A percentile compares a stretch with the other conserved stretches of the same genome.
Conservation (phyloP, 306 rosid species). For the Sphenostylis stenocarpa region DNA sequence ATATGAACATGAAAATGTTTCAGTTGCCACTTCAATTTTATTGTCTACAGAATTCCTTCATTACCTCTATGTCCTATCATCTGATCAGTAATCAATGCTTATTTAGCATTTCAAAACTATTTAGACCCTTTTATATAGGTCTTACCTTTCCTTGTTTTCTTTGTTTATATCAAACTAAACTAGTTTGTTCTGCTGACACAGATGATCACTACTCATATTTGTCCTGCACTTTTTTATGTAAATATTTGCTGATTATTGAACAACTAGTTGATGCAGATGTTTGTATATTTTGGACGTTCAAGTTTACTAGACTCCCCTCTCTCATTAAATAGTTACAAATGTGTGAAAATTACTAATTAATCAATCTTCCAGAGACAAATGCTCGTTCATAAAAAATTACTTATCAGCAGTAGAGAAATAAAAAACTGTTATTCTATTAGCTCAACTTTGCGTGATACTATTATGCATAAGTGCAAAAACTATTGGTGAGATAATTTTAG, state of each 20-base stretch:
- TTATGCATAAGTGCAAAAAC: slow-evolving; percentile 5
- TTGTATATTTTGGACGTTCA: neutral
- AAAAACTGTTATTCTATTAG: neutral
- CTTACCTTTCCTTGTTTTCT: neutral
- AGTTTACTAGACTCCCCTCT: neutral
- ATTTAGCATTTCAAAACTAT: neutral
- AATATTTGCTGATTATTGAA: slow-evolving; percentile 19
- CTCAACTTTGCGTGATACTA: slow-evolving; percentile 27
- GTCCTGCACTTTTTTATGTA: neutral
- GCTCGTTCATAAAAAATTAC: neutral
- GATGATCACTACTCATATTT: neutral
- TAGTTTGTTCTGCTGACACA: neutral
- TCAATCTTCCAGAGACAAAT: slow-evolving; percentile 9
- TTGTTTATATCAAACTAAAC: neutral
- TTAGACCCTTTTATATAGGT: neutral
- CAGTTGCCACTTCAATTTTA: neutral
- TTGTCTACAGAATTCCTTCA: neutral
- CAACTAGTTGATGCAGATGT: slow-evolving; percentile 12
- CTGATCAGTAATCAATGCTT: neutral
- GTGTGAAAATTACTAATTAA: neutral
- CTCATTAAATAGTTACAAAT: neutral
- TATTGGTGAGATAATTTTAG: neutral
- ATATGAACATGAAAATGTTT: neutral
- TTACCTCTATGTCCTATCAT: neutral
- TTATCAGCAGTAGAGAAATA: neutral